Evolutionary conservation across 257 asterid genomes (phyloP), one percentile per base, ranked within the genome.

Genomic region (Fraxinus pennsylvanica): DNA sequence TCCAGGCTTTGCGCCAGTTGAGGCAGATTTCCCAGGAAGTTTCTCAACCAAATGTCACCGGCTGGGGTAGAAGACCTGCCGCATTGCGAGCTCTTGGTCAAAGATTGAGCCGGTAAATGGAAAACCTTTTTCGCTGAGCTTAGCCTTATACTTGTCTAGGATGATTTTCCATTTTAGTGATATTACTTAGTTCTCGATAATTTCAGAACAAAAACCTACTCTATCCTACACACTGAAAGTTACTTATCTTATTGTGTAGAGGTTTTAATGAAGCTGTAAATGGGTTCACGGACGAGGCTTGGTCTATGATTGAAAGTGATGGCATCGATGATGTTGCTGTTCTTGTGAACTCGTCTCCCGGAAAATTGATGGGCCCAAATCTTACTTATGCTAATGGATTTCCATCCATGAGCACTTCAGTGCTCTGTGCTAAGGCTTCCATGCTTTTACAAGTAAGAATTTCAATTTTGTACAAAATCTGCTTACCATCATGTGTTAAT

Each of bases 191-290:
- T 59, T 19, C 66, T 71, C 77, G 8, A 68, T 33, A 21, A 74
- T 57, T 45, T 52, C n/a, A 39, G 61, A 29, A 36, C 63, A 22
- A 63, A 7, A 66, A 25, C 67, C 69, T 6, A 35, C 21, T 30
- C 30, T 70, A 33, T 67, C 68, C 29, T 81, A 45, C 27, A 27
- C 14, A 76, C 38, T 9, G 21, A 68, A 74, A 61, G 36, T 33
- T 54, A 54, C 74, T 35, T 17, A 19, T 78, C 63, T 66, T 61
- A 25, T 35, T 22, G 35, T 83, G 78, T 89, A 96, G 99, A 88
- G 96, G 99, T 45, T 96, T 96, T 87, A 96, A 93, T 1, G 98
- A 93, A 87, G 99, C 99, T 8, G 97, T 96, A n/a, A 96, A 89
- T 54, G 92, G 99, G 77, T 93, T 96, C 88, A 77, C 94, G 0